Evolutionary conservation across 495 filamentous ascomycete species (phyloP).

Genomic region (Aspergillus wentii): DNA sequence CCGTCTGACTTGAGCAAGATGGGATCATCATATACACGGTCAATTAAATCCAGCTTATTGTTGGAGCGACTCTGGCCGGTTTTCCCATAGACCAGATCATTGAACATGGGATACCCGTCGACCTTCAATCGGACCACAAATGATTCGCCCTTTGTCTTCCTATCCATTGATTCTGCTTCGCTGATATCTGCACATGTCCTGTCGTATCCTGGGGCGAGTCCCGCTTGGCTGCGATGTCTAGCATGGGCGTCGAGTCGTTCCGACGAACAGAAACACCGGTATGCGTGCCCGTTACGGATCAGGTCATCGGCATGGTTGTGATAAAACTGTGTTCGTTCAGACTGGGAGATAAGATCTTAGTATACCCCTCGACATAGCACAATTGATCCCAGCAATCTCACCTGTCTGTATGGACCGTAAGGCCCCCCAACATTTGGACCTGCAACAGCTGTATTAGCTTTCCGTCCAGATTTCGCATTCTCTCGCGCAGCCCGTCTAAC

Average conservation of each 20-base stretch:
- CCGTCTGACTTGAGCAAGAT: slow-evolving; percentile 88
- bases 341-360: slow-evolving; percentile 47
- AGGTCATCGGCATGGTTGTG: slow-evolving; percentile 65
- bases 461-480: not conserved
- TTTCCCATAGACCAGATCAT: slow-evolving; percentile 73
- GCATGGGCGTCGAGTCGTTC: slow-evolving; percentile 64
- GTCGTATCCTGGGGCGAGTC: slow-evolving; percentile 68
- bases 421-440: slow-evolving; percentile 75
- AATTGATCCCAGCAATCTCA: no score
- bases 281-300: slow-evolving; percentile 66
- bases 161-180: slow-evolving; percentile 59
- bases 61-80: slow-evolving; percentile 46
- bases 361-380: not conserved
- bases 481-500: slow-evolving; percentile 21
- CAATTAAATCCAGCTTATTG: slow-evolving; percentile 37
- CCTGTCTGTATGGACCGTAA: slow-evolving; percentile 83
- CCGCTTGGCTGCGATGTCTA: slow-evolving; percentile 50
- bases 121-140: slow-evolving; percentile 74
- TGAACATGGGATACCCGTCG: slow-evolving; percentile 53
- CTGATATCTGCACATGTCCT: slow-evolving; percentile 67
- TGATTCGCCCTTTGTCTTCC: slow-evolving; percentile 61
- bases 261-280: slow-evolving; percentile 86
- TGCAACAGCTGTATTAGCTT: slow-evolving; percentile 22
- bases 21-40: slow-evolving; percentile 63
- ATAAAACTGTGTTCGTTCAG: slow-evolving; percentile 74